Percentiles rank a stretch among this genome's conserved stretches.
phyloP scores from a whole-genome alignment of 2,329 filamentous ascomycete genomes.

The Stromatinia cepivora region DNA sequence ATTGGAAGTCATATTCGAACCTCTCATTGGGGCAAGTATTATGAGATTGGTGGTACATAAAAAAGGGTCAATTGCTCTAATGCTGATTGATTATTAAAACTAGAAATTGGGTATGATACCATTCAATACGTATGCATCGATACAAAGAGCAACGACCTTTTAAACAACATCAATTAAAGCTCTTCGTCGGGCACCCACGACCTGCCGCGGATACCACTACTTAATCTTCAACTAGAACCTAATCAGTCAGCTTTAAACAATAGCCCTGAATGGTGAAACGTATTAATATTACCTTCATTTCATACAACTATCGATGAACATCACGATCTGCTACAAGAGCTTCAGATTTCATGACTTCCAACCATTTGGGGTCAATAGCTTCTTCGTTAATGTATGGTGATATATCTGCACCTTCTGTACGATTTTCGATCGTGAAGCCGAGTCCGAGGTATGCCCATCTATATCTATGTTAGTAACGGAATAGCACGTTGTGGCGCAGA shows the following conservation, averaged over 20 bases:
- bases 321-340: neutral
- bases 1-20: neutral
- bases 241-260: neutral
- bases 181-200: neutral
- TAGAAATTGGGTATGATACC: neutral
- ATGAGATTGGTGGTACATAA: neutral
- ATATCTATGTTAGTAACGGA: neutral
- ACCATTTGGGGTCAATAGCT: constrained; percentile 14
- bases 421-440: constrained; percentile 9
- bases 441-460: constrained; percentile 23
- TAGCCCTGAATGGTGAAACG: neutral
- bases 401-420: constrained; percentile 15
- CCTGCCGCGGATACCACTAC: neutral
- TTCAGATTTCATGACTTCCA: constrained; percentile 12
- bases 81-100: neutral
- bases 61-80: neutral
- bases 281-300: neutral
- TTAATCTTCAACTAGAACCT: neutral
- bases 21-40: too few species aligned
- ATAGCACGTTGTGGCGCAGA: too few species aligned
- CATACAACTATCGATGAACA: neutral
- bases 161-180: neutral
- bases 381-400: constrained; percentile 18
- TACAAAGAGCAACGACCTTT: neutral
- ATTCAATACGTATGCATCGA: neutral